Evolutionary conservation across 2,329 filamentous ascomycete species (phyloP).

Genomic region (Hypomyces perniciosus): DNA sequence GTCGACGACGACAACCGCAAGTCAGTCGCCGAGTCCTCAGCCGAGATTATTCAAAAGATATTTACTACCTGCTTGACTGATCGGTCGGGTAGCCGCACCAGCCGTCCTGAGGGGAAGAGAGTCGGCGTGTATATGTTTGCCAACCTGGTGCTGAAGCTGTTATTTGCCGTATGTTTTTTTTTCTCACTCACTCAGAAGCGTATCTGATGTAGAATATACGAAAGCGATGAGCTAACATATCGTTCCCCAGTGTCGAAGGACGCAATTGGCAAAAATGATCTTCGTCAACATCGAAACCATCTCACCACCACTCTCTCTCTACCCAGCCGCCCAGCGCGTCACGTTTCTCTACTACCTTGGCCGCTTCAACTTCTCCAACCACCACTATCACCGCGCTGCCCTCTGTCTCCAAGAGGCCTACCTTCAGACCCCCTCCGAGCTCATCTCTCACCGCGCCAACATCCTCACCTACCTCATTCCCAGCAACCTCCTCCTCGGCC

Average conservation of each 20-base stretch:
- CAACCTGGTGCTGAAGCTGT: constrained; percentile 80
- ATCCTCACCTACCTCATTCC: constrained; percentile 82
- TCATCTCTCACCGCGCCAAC: constrained; percentile 66
- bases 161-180: constrained; percentile 61
- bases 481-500: constrained; percentile 75
- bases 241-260: constrained; percentile 61
- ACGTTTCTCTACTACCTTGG: constrained; percentile 94
- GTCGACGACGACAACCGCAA: constrained; percentile 64
- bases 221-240: neutral
- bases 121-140: constrained; percentile 86
- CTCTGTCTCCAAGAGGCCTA: constrained; percentile 75
- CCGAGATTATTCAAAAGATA: constrained; percentile 82
- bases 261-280: constrained; percentile 77
- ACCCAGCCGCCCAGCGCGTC: constrained; percentile 79
- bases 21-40: constrained; percentile 77
- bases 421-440: constrained; percentile 54
- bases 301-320: constrained; percentile 73
- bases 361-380: constrained; percentile 80
- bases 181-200: neutral
- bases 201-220: neutral
- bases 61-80: constrained; percentile 88
- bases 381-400: constrained; percentile 72
- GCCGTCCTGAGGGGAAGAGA: constrained; percentile 75
- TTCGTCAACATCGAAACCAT: constrained; percentile 82
- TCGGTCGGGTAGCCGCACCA: constrained; percentile 59